Conservation (phyloP, 805 yeast genomes). For the Lachancea thermotolerans region DNA sequence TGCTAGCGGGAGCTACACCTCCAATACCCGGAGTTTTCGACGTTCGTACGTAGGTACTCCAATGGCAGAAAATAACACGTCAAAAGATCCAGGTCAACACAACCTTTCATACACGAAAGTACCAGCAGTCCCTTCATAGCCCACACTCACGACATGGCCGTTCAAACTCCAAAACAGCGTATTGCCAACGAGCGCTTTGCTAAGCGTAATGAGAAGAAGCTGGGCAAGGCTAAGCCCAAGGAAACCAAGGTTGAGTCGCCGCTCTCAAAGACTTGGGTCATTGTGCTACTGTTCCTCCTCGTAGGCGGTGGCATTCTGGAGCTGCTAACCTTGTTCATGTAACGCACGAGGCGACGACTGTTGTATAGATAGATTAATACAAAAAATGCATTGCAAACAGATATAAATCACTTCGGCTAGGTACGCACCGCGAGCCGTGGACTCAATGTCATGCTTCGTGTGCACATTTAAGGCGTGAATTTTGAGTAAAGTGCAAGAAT, state of each 20-base stretch:
- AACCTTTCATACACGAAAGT: not conserved
- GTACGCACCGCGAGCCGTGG: too few relatives aligned
- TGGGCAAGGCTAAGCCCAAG: constrained; percentile 50
- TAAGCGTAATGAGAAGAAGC: constrained; percentile 57
- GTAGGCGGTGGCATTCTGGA: constrained; percentile 82
- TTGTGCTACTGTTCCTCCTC: constrained; percentile 54
- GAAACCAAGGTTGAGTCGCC: constrained; percentile 40
- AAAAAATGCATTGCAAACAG: not conserved
- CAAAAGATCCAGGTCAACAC: not conserved
- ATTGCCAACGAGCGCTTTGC: constrained; percentile 81
- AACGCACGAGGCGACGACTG: not conserved
- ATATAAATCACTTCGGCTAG: not conserved
- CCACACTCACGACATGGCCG: constrained; percentile 37
- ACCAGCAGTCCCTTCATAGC: not conserved
- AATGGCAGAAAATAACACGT: constrained; percentile 2
- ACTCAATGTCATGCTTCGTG: not conserved
- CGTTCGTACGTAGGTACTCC: too few relatives aligned
- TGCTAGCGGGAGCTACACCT: too few relatives aligned
- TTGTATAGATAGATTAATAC: not conserved
- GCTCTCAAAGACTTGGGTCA: constrained; percentile 59
- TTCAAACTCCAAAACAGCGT: constrained; percentile 83
- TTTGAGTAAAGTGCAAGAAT: not conserved
- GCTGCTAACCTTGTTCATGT: constrained; percentile 32
- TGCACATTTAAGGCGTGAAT: not conserved
- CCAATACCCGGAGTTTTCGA: too few relatives aligned